phyloP scores from a whole-genome alignment of 345 rosid species.

The Kandelia obovata region DNA sequence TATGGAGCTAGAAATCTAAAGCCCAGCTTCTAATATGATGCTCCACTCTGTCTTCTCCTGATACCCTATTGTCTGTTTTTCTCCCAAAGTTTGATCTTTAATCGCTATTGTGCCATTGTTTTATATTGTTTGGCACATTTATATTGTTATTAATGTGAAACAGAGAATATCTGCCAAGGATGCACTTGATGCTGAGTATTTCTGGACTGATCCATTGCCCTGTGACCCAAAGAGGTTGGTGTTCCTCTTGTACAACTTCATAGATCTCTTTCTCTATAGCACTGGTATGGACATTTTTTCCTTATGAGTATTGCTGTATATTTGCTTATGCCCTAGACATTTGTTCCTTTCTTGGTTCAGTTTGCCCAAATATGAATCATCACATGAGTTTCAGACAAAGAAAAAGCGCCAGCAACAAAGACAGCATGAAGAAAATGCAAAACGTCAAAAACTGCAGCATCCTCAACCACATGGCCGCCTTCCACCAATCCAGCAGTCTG shows the following conservation, averaged over 20 bases:
- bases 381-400: conserved; percentile 97
- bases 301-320: too few relatives aligned
- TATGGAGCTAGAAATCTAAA: too few relatives aligned
- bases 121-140: not conserved
- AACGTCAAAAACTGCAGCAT: conserved; percentile 82
- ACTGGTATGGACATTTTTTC: not conserved
- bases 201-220: conserved; percentile 94
- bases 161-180: conserved; percentile 95
- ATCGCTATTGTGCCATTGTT: not conserved
- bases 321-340: not conserved
- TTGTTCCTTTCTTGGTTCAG: conserved; percentile 30
- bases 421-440: conserved; percentile 80
- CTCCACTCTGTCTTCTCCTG: not conserved
- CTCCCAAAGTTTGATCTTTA: not conserved
- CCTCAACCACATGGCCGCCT: conserved; percentile 72
- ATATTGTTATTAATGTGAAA: conserved; percentile 8
- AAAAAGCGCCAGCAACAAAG: conserved; percentile 91
- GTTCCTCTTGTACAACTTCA: not conserved
- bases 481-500: conserved; percentile 78
- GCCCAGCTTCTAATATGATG: too few relatives aligned
- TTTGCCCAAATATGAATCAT: conserved; percentile 86
- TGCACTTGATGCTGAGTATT: conserved; percentile 95
- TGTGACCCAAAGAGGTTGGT: conserved; percentile 88
- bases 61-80: not conserved
- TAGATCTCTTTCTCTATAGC: not conserved